Evolutionary conservation across 805 yeast genomes (phyloP).

Genomic region (Candida tibetensis): DNA sequence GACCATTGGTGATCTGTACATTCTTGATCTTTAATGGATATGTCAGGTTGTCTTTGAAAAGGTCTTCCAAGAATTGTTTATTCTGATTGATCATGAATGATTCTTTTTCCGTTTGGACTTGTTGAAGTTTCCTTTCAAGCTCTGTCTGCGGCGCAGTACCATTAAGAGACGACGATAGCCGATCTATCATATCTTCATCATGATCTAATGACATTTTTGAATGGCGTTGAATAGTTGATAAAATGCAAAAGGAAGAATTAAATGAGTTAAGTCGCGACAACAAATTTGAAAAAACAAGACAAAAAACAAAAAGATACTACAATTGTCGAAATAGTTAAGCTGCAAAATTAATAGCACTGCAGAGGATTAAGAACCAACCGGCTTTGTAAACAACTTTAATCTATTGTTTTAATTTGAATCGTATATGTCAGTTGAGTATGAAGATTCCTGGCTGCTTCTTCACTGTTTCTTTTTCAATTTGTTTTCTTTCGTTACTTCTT

Average conservation of each 20-base stretch:
- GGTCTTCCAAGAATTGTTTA: slow-evolving; percentile 29
- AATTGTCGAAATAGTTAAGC: too few relatives aligned
- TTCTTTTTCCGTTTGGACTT: slow-evolving; percentile 27
- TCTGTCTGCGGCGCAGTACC: background rate
- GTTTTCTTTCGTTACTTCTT: too few relatives aligned
- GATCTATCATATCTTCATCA: slow-evolving; percentile 35
- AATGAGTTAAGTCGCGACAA: too few relatives aligned
- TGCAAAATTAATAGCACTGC: background rate
- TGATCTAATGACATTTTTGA: slow-evolving; percentile 21
- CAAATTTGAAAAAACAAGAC: too few relatives aligned
- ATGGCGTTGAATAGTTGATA: too few relatives aligned
- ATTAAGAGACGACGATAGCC: slow-evolving; percentile 16
- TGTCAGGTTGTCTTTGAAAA: slow-evolving; percentile 31
- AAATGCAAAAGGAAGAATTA: too few relatives aligned
- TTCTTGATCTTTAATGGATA: slow-evolving; percentile 43
- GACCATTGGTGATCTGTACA: slow-evolving; percentile 49
- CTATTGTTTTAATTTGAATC: too few relatives aligned
- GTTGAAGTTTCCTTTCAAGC: slow-evolving; percentile 25
- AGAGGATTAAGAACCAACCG: background rate
- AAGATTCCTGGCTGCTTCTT: too few relatives aligned
- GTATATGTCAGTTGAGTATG: too few relatives aligned
- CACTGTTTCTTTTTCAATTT: too few relatives aligned
- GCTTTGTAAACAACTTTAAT: background rate
- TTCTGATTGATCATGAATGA: slow-evolving; percentile 31
- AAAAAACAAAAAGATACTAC: too few relatives aligned